Evolutionary conservation across 192 early-diverging fungal genomes (phyloP).

Genomic region (Coemansia guatemalensis): DNA sequence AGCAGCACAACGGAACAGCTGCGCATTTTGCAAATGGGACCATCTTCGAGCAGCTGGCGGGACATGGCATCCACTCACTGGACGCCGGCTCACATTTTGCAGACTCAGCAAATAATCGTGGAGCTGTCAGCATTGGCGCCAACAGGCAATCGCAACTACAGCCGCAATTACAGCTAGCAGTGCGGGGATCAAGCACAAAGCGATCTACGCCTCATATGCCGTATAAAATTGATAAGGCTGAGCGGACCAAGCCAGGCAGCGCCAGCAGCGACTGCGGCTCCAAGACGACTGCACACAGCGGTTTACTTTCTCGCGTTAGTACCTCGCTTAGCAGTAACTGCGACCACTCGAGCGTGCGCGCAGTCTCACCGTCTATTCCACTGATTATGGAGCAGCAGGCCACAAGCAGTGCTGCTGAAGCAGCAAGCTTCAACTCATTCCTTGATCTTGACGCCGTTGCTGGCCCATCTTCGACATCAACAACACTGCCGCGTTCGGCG

Average conservation of each 20-base stretch:
- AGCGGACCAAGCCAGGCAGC: conserved; percentile 15
- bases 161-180: conserved; percentile 27
- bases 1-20: not conserved
- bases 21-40: conserved; percentile 2
- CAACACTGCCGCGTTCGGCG: not conserved
- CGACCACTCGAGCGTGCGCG: conserved; percentile 13
- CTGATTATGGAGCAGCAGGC: conserved; percentile 33
- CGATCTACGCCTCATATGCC: conserved; percentile 26
- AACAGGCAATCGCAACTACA: conserved; percentile 7
- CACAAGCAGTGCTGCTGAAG: not conserved
- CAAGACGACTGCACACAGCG: not conserved
- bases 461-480: conserved; percentile 1
- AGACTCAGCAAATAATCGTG: not conserved
- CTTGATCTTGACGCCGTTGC: conserved; percentile 5
- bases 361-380: conserved; percentile 37
- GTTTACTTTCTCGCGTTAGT: not conserved
- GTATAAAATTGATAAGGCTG: conserved; percentile 26
- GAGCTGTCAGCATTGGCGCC: not conserved
- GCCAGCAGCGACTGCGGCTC: conserved; percentile 18
- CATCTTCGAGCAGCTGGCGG: conserved; percentile 29
- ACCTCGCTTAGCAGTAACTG: conserved; percentile 17
- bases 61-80: conserved; percentile 16
- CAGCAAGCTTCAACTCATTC: conserved; percentile 2
- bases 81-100: conserved; percentile 1
- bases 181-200: conserved; percentile 27